Evolutionary conservation across 176 grass and related monocot species (phyloP), one percentile per base, ranked within the genome.

Genomic region (Eragrostis curvula): DNA sequence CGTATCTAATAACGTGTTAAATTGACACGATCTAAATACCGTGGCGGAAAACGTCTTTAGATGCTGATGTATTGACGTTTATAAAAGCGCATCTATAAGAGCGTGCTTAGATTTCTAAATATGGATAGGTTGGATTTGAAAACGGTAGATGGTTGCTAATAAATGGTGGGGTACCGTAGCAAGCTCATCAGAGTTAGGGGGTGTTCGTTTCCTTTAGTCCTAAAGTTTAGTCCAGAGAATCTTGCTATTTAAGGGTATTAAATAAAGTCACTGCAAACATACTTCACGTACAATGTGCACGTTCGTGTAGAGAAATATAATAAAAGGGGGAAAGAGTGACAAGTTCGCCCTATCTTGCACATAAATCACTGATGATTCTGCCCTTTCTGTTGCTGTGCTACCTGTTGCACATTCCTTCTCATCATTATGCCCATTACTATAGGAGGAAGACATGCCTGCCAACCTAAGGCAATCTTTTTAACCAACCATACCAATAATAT

Each of bases 341-440:
- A 32, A 59, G n/a, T 71, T 64, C 27, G 13, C 36, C 41, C 16
- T 55, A 32, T 80, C 59, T 66, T 13, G 32, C 45, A 64, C 58
- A 73, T 45, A 80, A 86, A 80, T 53, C 76, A 70, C 28, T n/a
- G 50, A 18, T 70, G 77, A 75, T 87, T 81, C 85, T 81, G 21
- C 10, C 78, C 28, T 81, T 59, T 69, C 64, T 43, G 42, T 51
- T 68, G 70, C 18, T 40, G 70, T 9, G 5, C 39, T 81, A 23
- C 67, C 67, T 60, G 62, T 74, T 68, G 15, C 27, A 44, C 48
- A 27, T 81, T 53, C 28, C 74, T 60, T 42, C 28, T 42, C 62
- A 69, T 42, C 42, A 81, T 61, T 28, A 43, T 24, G 29, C 5
- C 49, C 70, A 74, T 76, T 77, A 7, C 32, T 55, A 20, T 45